Percentiles rank a stretch among this genome's conserved stretches.
These are phyloP conservation scores for Platanthera guangdongensis DNA, from an alignment of 106 monocot genomes.

Conservation along the genomic window DNA sequence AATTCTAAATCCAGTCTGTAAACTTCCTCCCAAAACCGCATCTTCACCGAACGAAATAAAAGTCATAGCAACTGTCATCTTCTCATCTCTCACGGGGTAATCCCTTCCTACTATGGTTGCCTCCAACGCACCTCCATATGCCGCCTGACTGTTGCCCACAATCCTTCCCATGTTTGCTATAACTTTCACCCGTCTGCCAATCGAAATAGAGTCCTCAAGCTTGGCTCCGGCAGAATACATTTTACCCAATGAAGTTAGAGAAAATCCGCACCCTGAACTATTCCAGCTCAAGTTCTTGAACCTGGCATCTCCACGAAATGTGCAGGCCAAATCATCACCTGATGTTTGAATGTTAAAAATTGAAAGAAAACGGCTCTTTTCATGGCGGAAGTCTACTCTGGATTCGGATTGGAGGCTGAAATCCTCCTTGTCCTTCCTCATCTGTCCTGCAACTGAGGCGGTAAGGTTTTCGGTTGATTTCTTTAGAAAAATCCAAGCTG, in stretches of 20 bases:
- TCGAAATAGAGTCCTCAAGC: constrained; percentile 57
- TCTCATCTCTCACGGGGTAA: constrained; percentile 83
- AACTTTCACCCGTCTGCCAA: constrained; percentile 46
- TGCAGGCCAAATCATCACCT: constrained; percentile 48
- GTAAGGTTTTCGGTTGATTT: constrained; percentile 31
- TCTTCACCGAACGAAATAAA: constrained; percentile 67
- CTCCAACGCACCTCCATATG: constrained; percentile 64
- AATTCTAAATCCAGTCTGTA: constrained; percentile 59
- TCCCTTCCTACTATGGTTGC: constrained; percentile 54
- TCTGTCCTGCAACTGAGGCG: constrained; percentile 50
- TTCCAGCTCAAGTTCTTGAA: constrained; percentile 38
- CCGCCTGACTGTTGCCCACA: constrained; percentile 38
- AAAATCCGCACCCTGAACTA: constrained; percentile 41
- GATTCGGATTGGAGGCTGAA: constrained; percentile 58
- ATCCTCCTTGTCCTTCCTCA: constrained; percentile 78
- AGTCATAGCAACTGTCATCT: constrained; percentile 27
- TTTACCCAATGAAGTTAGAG: constrained; percentile 50
- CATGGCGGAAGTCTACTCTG: constrained; percentile 21
- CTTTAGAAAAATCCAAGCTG: constrained; percentile 43
- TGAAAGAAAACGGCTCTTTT: constrained; percentile 17
- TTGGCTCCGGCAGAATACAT: constrained; percentile 51
- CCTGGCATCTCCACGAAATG: constrained; percentile 40
- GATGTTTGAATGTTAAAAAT: constrained; percentile 60
- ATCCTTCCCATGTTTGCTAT: constrained; percentile 37
- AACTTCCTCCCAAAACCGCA: constrained; percentile 44